These are phyloP conservation scores for Rosellinia necatrix DNA, from an alignment of 2,329 filamentous ascomycete species.

Conservation along the genomic window DNA sequence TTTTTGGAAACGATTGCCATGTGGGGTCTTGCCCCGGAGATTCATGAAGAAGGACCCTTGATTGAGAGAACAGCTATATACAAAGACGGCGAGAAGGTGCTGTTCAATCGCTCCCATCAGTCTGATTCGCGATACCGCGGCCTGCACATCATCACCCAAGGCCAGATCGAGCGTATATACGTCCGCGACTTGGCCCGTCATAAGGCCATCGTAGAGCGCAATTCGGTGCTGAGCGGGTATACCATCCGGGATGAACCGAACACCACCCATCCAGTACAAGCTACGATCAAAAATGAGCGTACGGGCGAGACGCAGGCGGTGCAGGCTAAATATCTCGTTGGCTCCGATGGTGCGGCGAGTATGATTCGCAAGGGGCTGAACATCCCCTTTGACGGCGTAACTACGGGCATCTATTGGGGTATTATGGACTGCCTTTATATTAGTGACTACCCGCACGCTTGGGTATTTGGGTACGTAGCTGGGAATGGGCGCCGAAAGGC, in stretches of 20 bases:
- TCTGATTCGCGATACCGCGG: slow-evolving; percentile 44
- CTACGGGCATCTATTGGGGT: slow-evolving; percentile 42
- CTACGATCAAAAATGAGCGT: slow-evolving; percentile 28
- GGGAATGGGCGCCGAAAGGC: too few species aligned
- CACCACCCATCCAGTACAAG: slow-evolving; percentile 28
- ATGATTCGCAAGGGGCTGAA: slow-evolving; percentile 36
- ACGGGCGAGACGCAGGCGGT: slow-evolving; percentile 34
- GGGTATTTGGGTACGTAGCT: slow-evolving; percentile 37
- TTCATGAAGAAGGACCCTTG: slow-evolving; percentile 42
- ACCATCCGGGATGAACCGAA: slow-evolving; percentile 5
- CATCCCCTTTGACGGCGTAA: slow-evolving; percentile 42
- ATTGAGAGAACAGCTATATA: slow-evolving; percentile 40
- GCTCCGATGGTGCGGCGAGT: slow-evolving; percentile 41
- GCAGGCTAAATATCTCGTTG: slow-evolving; percentile 41
- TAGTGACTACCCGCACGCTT: slow-evolving; percentile 39
- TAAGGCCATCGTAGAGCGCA: slow-evolving; percentile 39
- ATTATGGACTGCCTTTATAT: slow-evolving; percentile 40
- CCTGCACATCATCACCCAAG: slow-evolving; percentile 44
- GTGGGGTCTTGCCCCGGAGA: slow-evolving; percentile 31
- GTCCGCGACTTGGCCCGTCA: slow-evolving; percentile 44
- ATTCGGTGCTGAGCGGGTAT: slow-evolving; percentile 31
- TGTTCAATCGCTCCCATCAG: slow-evolving; percentile 36
- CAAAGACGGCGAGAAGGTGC: slow-evolving; percentile 38
- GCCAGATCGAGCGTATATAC: slow-evolving; percentile 44
- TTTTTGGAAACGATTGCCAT: slow-evolving; percentile 25